These are phyloP conservation scores for Yamadazyma scolyti DNA, from an alignment of 805 yeast species.

Conservation along the genomic window DNA sequence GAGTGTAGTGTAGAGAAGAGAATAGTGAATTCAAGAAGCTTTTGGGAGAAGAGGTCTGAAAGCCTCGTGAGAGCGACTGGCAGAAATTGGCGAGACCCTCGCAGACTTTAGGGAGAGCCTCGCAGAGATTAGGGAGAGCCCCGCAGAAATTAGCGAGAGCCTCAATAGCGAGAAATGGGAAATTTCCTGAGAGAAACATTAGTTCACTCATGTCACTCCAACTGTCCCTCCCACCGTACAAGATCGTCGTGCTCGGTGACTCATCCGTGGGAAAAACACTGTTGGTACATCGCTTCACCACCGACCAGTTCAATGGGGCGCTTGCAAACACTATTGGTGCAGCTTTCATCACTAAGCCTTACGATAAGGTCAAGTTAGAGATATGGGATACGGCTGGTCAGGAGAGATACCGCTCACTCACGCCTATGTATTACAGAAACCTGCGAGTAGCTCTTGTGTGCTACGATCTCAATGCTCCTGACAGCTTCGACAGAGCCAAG, in stretches of 20 bases:
- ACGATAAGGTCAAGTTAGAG: slow-evolving; percentile 54
- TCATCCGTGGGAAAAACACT: slow-evolving; percentile 68
- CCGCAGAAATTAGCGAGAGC: too few species aligned
- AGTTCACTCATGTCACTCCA: too few species aligned
- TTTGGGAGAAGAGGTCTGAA: too few species aligned
- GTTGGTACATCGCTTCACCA: slow-evolving; percentile 74
- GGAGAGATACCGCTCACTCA: slow-evolving; percentile 71
- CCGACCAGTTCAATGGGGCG: slow-evolving; percentile 66
- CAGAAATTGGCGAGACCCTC: too few species aligned
- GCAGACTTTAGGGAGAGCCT: too few species aligned
- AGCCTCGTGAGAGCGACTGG: too few species aligned
- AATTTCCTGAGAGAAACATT: too few species aligned
- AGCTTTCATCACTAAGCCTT: slow-evolving; percentile 81
- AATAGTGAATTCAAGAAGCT: too few species aligned
- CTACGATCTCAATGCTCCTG: slow-evolving; percentile 58
- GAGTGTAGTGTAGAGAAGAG: too few species aligned
- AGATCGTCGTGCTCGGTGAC: slow-evolving; percentile 47
- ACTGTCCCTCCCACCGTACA: slow-evolving; percentile 29
- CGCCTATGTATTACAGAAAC: slow-evolving; percentile 81
- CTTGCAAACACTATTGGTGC: slow-evolving; percentile 98
- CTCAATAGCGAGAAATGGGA: too few species aligned
- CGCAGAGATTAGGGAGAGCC: too few species aligned
- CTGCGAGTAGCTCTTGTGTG: slow-evolving; percentile 76
- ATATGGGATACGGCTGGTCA: slow-evolving; percentile 91
- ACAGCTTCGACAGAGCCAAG: slow-evolving; percentile 65